These are phyloP conservation scores for Nemophila menziesii DNA, from an alignment of 257 asterid species.

Conservation along the genomic window DNA sequence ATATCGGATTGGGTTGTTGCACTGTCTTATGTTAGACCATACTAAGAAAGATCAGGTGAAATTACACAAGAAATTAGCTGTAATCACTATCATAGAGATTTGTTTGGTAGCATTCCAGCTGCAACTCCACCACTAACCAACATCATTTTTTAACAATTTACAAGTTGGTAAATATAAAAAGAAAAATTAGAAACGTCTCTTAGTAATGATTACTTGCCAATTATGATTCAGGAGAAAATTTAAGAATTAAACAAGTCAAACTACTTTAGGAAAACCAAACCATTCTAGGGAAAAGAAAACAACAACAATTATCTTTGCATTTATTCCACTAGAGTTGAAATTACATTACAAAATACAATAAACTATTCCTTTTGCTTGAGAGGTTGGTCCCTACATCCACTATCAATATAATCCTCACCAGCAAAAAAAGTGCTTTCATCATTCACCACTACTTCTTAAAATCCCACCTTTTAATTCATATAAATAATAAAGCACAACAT, in stretches of 20 bases:
- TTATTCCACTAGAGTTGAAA: constrained; percentile 27
- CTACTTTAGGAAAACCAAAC: constrained; percentile 4
- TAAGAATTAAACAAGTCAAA: constrained; percentile 18
- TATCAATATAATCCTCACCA: constrained; percentile 31
- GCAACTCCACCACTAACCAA: background rate
- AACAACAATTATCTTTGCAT: constrained; percentile 22
- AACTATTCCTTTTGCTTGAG: constrained; percentile 21
- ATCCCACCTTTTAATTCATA: constrained; percentile 35
- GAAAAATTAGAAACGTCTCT: background rate
- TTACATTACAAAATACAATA: constrained; percentile 21
- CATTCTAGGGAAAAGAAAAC: background rate
- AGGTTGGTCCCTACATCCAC: constrained; percentile 68
- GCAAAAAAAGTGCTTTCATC: constrained; percentile 45
- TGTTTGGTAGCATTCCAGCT: background rate
- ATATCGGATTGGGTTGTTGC: too few relatives aligned
- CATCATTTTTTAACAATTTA: background rate
- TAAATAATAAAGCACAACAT: constrained; percentile 23
- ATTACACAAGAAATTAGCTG: too few relatives aligned
- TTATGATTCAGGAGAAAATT: constrained; percentile 21
- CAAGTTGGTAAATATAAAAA: background rate
- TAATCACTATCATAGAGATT: background rate
- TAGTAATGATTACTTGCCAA: constrained; percentile 21
- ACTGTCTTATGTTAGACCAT: too few relatives aligned
- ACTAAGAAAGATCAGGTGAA: too few relatives aligned
- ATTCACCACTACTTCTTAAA: constrained; percentile 29